Conservation (phyloP, 2,329 filamentous ascomycete species). For the Trichoderma sp. region DNA sequence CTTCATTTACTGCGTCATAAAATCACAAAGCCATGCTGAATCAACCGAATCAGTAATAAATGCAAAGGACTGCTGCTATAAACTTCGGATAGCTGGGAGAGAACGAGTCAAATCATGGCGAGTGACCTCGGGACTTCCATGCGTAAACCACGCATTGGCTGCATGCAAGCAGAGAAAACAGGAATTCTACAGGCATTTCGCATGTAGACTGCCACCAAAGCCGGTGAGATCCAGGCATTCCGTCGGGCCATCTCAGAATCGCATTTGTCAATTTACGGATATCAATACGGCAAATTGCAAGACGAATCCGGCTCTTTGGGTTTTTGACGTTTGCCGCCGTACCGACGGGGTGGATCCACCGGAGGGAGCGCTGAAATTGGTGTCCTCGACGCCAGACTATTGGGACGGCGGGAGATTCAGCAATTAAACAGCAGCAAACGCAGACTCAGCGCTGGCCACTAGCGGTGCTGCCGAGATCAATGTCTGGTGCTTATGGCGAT, state of each 20-base stretch:
- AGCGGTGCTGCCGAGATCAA: background rate
- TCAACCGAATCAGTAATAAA: background rate
- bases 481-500: background rate
- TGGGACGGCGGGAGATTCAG: constrained; percentile 11
- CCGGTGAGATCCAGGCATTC: background rate
- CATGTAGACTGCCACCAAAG: background rate
- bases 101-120: background rate
- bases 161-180: background rate
- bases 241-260: background rate
- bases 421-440: constrained; percentile 3
- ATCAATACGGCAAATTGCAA: background rate
- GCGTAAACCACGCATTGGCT: background rate
- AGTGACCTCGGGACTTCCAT: background rate
- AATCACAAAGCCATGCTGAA: background rate
- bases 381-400: background rate
- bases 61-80: background rate
- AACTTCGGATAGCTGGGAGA: background rate
- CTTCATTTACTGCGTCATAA: background rate
- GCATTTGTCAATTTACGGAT: background rate
- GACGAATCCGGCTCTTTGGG: background rate
- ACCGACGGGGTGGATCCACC: background rate
- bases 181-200: background rate
- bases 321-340: background rate
- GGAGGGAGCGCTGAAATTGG: constrained; percentile 16
- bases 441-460: background rate